These are phyloP conservation scores for Hypholoma fasciculare DNA, from an alignment of 768 basidiomycete species.

Conservation along the genomic window DNA sequence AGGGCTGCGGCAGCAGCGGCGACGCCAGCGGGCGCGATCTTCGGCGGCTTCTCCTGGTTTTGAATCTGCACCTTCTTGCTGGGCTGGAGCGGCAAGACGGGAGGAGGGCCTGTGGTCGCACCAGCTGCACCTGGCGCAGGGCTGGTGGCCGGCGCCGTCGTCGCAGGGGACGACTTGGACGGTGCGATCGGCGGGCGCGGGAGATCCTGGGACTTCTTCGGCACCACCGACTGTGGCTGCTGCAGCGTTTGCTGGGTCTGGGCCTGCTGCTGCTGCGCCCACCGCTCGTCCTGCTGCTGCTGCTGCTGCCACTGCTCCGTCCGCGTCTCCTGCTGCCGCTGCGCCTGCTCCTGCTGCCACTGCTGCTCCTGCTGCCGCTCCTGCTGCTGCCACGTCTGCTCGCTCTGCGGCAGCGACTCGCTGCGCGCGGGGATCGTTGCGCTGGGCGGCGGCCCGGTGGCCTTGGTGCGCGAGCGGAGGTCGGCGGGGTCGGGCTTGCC, in stretches of 20 bases:
- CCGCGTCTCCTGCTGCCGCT: constrained; percentile 29
- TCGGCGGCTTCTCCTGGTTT: constrained; percentile 45
- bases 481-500: constrained; percentile 57
- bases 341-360: constrained; percentile 26
- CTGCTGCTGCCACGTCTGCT: constrained; percentile 25
- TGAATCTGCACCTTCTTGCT: constrained; percentile 71
- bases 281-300: constrained; percentile 36
- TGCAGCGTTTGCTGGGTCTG: constrained; percentile 26
- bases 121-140: constrained; percentile 49
- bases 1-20: constrained; percentile 73
- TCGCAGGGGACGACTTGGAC: constrained; percentile 48
- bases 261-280: constrained; percentile 28
- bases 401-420: constrained; percentile 41
- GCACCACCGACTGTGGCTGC: constrained; percentile 29
- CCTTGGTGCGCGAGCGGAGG: constrained; percentile 62
- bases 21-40: constrained; percentile 37
- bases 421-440: constrained; percentile 42
- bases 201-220: constrained; percentile 23
- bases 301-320: constrained; percentile 35
- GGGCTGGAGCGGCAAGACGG: constrained; percentile 76
- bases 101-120: constrained; percentile 51
- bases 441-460: constrained; percentile 46
- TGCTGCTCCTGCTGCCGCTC: constrained; percentile 29
- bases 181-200: constrained; percentile 39
- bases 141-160: constrained; percentile 40